These are phyloP conservation scores for Corchorus capsularis DNA, from an alignment of 345 rosid species.

Conservation along the genomic window DNA sequence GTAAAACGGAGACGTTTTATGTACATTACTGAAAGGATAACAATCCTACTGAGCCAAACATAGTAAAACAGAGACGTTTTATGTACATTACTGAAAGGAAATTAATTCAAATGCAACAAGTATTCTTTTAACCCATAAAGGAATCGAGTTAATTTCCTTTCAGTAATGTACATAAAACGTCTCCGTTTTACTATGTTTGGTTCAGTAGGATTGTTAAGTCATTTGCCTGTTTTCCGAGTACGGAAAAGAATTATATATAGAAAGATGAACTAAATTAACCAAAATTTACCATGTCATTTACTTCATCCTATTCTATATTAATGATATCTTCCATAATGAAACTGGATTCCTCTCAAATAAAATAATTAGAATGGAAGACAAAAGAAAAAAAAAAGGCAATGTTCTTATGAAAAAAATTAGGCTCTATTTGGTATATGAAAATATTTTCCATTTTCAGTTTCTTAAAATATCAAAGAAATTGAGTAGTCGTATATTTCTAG, in stretches of 20 bases:
- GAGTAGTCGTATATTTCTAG: too few species aligned
- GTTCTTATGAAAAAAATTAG: neutral
- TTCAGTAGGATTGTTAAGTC: neutral
- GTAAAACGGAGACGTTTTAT: too few species aligned
- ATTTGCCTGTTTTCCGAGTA: slow-evolving; percentile 21
- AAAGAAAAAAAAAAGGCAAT: neutral
- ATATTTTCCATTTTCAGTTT: too few species aligned
- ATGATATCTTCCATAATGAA: slow-evolving; percentile 12
- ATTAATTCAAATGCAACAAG: neutral
- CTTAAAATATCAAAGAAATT: too few species aligned
- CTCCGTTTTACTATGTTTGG: neutral
- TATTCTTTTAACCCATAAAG: slow-evolving; percentile 8
- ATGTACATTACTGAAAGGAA: neutral
- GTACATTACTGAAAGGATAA: neutral
- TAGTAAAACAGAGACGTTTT: neutral
- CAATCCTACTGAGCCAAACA: neutral
- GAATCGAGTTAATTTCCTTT: slow-evolving; percentile 10
- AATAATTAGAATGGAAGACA: neutral
- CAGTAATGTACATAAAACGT: neutral
- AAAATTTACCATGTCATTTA: neutral
- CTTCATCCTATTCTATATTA: slow-evolving; percentile 7
- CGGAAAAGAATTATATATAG: slow-evolving; percentile 1
- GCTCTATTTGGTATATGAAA: too few species aligned
- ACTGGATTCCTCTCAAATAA: neutral
- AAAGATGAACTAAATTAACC: neutral